Evolutionary conservation across 1,284 basidiomycete species (phyloP).

Genomic region (Megacollybia platyphylla): DNA sequence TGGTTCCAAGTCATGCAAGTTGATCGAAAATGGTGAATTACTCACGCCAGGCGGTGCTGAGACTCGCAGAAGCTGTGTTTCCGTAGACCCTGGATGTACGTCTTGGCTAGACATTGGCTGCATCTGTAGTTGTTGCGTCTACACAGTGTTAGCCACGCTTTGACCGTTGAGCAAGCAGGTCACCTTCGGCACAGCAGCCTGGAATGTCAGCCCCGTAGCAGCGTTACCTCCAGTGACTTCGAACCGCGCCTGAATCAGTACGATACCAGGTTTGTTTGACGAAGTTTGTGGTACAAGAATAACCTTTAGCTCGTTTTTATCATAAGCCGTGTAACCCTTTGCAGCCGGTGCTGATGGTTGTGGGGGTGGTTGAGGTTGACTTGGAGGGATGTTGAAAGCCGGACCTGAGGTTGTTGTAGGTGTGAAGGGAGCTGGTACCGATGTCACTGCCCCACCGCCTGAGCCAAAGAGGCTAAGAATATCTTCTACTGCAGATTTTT

Average conservation of each 20-base stretch:
- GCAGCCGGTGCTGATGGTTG: slow-evolving; percentile 27
- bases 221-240: slow-evolving; percentile 45
- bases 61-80: slow-evolving; percentile 94
- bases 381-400: slow-evolving; percentile 20
- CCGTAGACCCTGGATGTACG: slow-evolving; percentile 66
- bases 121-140: slow-evolving; percentile 99
- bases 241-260: slow-evolving; percentile 87
- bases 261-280: slow-evolving; percentile 68
- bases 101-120: slow-evolving; percentile 87
- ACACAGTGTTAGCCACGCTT: slow-evolving; percentile 3
- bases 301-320: slow-evolving; percentile 83
- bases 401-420: slow-evolving; percentile 12
- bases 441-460: slow-evolving; percentile 19
- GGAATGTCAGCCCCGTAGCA: slow-evolving; percentile 73
- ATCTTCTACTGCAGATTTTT: slow-evolving; percentile 68
- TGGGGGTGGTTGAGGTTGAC: slow-evolving; percentile 17
- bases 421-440: slow-evolving; percentile 14
- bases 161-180: slow-evolving; percentile 6
- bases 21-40: slow-evolving; percentile 10
- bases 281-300: slow-evolving; percentile 82
- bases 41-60: slow-evolving; percentile 80
- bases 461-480: slow-evolving; percentile 84
- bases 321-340: slow-evolving; percentile 78
- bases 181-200: slow-evolving; percentile 96
- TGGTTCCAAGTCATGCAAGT: slow-evolving; percentile 17